These are phyloP conservation scores for Phytophthora lateralis DNA, from an alignment of 352 stramenopile genomes.

Conservation along the genomic window DNA sequence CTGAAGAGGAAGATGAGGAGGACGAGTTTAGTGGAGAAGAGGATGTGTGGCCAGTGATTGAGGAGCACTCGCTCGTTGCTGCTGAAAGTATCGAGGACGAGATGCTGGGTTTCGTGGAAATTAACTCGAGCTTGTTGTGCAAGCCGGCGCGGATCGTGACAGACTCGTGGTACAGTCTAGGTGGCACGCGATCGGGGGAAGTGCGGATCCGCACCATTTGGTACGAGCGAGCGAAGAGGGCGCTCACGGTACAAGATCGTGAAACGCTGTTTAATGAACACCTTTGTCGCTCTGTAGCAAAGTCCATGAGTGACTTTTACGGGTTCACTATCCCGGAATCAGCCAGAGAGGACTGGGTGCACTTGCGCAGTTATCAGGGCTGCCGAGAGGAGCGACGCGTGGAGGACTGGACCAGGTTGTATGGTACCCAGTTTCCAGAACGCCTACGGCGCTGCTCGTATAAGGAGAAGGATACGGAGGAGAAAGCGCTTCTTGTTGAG, in stretches of 20 bases:
- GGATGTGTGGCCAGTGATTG: slow-evolving; percentile 15
- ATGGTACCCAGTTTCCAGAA: slow-evolving; percentile 53
- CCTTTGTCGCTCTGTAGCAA: slow-evolving; percentile 24
- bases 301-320: slow-evolving; percentile 60
- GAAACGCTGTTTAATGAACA: slow-evolving; percentile 47
- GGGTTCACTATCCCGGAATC: slow-evolving; percentile 64
- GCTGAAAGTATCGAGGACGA: slow-evolving; percentile 42
- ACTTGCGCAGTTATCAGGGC: slow-evolving; percentile 76
- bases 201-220: slow-evolving; percentile 70
- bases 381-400: slow-evolving; percentile 72
- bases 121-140: slow-evolving; percentile 47
- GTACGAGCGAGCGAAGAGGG: slow-evolving; percentile 25
- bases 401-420: slow-evolving; percentile 63
- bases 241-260: slow-evolving; percentile 28
- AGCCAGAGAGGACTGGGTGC: slow-evolving; percentile 49
- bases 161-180: slow-evolving; percentile 65
- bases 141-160: slow-evolving; percentile 44
- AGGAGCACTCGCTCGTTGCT: slow-evolving; percentile 10
- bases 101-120: slow-evolving; percentile 56
- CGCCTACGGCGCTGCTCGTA: slow-evolving; percentile 34
- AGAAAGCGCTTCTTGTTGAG: slow-evolving; percentile 41
- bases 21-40: slow-evolving; percentile 29
- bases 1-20: slow-evolving; percentile 51
- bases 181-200: slow-evolving; percentile 57
- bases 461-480: slow-evolving; percentile 37